Evolutionary conservation across 306 rosid species (phyloP), one percentile per base, ranked within the genome.

Genomic region (Ochetophila trinervis): DNA sequence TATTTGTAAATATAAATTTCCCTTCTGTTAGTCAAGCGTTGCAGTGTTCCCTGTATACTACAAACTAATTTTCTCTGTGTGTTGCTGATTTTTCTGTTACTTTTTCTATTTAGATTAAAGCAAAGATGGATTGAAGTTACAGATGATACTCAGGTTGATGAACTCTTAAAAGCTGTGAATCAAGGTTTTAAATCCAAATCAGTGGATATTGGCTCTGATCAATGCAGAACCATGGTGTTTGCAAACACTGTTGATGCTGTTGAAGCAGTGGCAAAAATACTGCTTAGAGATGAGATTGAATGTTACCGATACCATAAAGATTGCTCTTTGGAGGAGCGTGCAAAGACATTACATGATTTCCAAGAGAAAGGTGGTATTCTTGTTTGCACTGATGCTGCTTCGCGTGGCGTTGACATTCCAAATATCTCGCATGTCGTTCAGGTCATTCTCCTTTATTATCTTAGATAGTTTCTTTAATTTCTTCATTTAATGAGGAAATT

Each of bases 341-440:
- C 91, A 56, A 83, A 83, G 65, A 79, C 88, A 65, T 76, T 90
- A 27, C 66, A 79, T 72, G 94, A 86, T 74, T 90, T 93, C 76
- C 75, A 79, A 22, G 80, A 85, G 78, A 86, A 83, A 60, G 99
- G 99, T 76, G 97, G 99, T 54, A 76, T 90, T 83, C 87, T 93
- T 73, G 97, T 90, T 59, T 93, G 97, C 69, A 93, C 99, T 36
- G 99, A 90, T 82, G 96, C 99, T 62, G 99, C 94, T 58, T 90
- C 99, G 22, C 91, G 96, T 65, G 97, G 99, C 48, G 86, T 90
- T 73, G 96, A 93, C 78, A 89, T 93, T 77, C 84, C 97, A 58
- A 86, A 90, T 57, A 86, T 93, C 71, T 83, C 85, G 18, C 99
- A 93, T 72, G 90, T 93, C 76, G 84, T 93, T 77, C 97, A 90